These are phyloP conservation scores for Buddleja alternifolia DNA, from an alignment of 257 asterid species.

Conservation along the genomic window DNA sequence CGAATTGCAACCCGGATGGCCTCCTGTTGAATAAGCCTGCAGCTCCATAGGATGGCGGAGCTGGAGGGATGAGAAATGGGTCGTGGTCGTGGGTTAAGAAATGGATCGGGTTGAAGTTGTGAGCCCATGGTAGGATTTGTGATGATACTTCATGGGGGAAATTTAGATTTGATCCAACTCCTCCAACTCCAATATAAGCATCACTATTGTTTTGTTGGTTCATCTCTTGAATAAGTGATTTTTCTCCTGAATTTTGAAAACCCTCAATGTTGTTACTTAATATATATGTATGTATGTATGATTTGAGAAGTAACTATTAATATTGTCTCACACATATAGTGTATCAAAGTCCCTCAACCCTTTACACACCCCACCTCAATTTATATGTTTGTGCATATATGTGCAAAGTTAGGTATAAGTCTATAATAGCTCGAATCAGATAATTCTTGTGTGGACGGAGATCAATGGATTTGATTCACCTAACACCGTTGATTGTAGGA, in stretches of 20 bases:
- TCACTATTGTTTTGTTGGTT: slow-evolving; percentile 37
- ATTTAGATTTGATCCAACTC: slow-evolving; percentile 40
- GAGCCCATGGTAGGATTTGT: slow-evolving; percentile 72
- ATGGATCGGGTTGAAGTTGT: slow-evolving; percentile 44
- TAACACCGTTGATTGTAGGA: too few species aligned
- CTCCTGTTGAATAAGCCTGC: slow-evolving; percentile 48
- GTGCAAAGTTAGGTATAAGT: too few species aligned
- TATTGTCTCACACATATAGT: slow-evolving; percentile 20
- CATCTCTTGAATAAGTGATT: slow-evolving; percentile 37
- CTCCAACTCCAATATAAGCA: slow-evolving; percentile 17
- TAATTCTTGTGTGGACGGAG: too few species aligned
- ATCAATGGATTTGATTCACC: too few species aligned
- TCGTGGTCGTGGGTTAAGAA: slow-evolving; percentile 45
- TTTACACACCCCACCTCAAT: not conserved
- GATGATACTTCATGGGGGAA: slow-evolving; percentile 49
- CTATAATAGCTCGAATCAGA: too few species aligned
- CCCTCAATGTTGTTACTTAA: slow-evolving; percentile 27
- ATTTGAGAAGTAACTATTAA: slow-evolving; percentile 15
- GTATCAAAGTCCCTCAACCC: not conserved
- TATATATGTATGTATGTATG: slow-evolving; percentile 10
- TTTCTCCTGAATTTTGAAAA: slow-evolving; percentile 30
- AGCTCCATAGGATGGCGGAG: slow-evolving; percentile 48
- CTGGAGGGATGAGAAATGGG: slow-evolving; percentile 50
- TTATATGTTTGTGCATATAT: too few species aligned
- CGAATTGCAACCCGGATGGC: slow-evolving; percentile 34